Evolutionary conservation across 495 filamentous ascomycete species (phyloP).

Genomic region (Usnea hakonensis): DNA sequence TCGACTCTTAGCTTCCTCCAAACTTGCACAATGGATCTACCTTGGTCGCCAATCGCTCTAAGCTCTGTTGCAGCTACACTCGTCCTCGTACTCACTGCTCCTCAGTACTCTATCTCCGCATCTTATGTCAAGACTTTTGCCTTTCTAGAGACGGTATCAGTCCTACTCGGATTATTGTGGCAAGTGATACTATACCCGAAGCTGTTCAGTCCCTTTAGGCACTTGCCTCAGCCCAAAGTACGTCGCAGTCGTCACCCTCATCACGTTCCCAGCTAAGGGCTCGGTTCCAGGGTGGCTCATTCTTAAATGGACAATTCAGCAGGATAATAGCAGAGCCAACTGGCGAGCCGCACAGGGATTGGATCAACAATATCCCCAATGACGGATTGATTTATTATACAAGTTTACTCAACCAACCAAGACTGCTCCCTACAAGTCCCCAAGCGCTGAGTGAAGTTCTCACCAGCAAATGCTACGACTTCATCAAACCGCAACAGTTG

Average conservation of each 20-base stretch:
- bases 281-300: slow-evolving; percentile 14
- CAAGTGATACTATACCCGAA: slow-evolving; percentile 58
- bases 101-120: slow-evolving; percentile 7
- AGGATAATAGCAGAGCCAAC: slow-evolving; percentile 50
- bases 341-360: slow-evolving; percentile 55
- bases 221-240: slow-evolving; percentile 53
- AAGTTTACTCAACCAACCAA: slow-evolving; percentile 56
- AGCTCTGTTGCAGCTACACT: slow-evolving; percentile 10
- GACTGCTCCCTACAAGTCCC: slow-evolving; percentile 56
- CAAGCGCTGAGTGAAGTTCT: slow-evolving; percentile 61
- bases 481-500: slow-evolving; percentile 58
- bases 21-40: slow-evolving; percentile 7
- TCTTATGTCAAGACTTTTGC: slow-evolving; percentile 16
- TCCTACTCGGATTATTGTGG: slow-evolving; percentile 36
- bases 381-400: slow-evolving; percentile 74
- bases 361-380: slow-evolving; percentile 71
- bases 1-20: neutral
- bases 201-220: slow-evolving; percentile 60
- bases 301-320: slow-evolving; percentile 44
- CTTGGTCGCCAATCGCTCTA: slow-evolving; percentile 11
- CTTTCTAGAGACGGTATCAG: slow-evolving; percentile 24
- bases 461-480: slow-evolving; percentile 66
- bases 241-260: neutral
- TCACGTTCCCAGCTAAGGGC: neutral
- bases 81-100: slow-evolving; percentile 13